Evolutionary conservation across 768 basidiomycete species (phyloP).

Genomic region (Mycena kentingensis): DNA sequence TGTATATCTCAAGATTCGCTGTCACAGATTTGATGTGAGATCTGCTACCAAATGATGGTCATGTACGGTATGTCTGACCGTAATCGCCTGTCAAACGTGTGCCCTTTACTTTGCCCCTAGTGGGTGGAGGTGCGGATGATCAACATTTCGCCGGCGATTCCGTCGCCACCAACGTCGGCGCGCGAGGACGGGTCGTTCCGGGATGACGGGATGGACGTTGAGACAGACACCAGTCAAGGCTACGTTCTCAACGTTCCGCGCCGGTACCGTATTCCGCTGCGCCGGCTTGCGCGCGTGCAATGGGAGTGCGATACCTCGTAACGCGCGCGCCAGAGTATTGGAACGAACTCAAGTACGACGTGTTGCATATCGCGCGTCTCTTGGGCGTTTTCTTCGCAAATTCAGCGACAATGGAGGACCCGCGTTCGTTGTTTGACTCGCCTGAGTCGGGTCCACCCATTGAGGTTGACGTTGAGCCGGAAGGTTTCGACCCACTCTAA

Average conservation of each 20-base stretch:
- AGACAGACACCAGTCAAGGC: background rate
- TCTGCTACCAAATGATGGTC: no score
- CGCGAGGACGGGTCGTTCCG: no score
- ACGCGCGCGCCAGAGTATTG: conserved; percentile 12
- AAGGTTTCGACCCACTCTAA: background rate
- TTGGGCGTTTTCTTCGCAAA: conserved; percentile 13
- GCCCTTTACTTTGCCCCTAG: no score
- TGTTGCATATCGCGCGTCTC: conserved; percentile 18
- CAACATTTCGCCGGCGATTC: no score
- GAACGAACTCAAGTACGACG: conserved; percentile 12
- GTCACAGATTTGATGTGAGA: no score
- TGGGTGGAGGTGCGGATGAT: conserved; percentile 13
- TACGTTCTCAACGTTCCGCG: conserved; percentile 10
- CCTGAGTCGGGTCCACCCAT: background rate
- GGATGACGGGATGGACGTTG: background rate
- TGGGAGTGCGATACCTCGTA: conserved; percentile 19
- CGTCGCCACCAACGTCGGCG: background rate
- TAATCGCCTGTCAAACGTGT: no score
- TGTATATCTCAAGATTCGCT: no score
- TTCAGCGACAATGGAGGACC: background rate
- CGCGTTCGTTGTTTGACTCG: background rate
- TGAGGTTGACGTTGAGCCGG: background rate
- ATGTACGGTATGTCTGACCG: no score
- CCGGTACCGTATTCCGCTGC: conserved; percentile 19
- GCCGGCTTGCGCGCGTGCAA: conserved; percentile 17